Evolutionary conservation across 306 rosid genomes (phyloP).

Genomic region (Senna tora): DNA sequence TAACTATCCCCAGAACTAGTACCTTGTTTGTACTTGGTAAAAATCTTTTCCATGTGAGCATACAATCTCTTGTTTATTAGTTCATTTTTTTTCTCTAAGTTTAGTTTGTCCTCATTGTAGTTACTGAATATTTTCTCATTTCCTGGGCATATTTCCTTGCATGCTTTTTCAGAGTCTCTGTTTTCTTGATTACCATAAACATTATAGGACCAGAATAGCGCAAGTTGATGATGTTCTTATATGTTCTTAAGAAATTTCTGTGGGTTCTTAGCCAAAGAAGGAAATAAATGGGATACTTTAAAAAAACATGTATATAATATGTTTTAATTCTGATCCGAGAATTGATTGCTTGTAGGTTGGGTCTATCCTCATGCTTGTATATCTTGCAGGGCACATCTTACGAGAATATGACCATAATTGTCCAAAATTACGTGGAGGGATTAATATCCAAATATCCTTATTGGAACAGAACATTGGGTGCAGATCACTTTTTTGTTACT

Average conservation of each 20-base stretch:
- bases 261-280: constrained; percentile 21
- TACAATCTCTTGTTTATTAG: constrained; percentile 1
- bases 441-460: constrained; percentile 93
- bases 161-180: background rate
- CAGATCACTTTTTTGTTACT: constrained; percentile 94
- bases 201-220: constrained; percentile 6
- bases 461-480: constrained; percentile 98
- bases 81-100: background rate
- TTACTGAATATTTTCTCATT: background rate
- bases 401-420: constrained; percentile 92
- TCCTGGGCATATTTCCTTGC: background rate
- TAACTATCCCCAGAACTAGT: background rate
- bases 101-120: constrained; percentile 2
- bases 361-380: constrained; percentile 37
- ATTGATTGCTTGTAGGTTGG: constrained; percentile 30
- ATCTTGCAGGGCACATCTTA: constrained; percentile 85
- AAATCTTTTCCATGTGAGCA: background rate
- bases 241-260: background rate
- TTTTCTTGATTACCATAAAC: constrained; percentile 19
- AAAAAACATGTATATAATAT: background rate
- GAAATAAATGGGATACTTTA: background rate
- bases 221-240: background rate
- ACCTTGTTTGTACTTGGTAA: background rate
- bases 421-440: constrained; percentile 80
- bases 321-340: constrained; percentile 24